Evolutionary conservation across 2,329 filamentous ascomycete species (phyloP).

Genomic region (Arthroderma sp.): DNA sequence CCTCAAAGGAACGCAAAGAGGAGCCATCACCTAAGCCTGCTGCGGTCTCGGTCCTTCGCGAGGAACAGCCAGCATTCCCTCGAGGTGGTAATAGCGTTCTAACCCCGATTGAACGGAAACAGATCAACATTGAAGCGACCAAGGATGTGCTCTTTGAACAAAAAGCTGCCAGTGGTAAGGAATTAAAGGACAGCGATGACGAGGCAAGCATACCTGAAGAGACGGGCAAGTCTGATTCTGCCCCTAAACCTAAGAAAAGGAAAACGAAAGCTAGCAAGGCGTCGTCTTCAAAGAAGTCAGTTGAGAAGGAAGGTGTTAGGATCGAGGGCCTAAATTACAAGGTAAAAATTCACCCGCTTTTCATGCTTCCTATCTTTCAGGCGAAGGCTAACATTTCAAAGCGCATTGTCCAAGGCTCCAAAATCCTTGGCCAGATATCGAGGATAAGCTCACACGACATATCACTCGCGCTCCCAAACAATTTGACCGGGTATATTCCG

Average conservation of each 20-base stretch:
- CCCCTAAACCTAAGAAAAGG: conserved; percentile 34
- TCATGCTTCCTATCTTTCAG: neutral
- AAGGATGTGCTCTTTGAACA: conserved; percentile 86
- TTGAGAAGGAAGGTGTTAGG: conserved; percentile 45
- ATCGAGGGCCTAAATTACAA: conserved; percentile 85
- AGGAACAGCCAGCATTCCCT: conserved; percentile 84
- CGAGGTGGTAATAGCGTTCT: conserved; percentile 82
- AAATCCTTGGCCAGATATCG: conserved; percentile 76
- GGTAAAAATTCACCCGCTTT: conserved; percentile 36
- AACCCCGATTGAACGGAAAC: conserved; percentile 88
- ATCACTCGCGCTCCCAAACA: conserved; percentile 77
- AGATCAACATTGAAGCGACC: conserved; percentile 87
- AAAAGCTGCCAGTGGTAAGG: conserved; percentile 42
- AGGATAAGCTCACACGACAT: conserved; percentile 70
- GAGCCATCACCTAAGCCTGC: conserved; percentile 10
- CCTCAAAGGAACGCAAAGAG: conserved; percentile 11
- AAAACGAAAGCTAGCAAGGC: conserved; percentile 22
- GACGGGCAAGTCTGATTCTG: conserved; percentile 27
- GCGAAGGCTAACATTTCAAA: conserved; percentile 31
- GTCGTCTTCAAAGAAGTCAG: conserved; percentile 37
- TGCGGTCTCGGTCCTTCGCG: conserved; percentile 38
- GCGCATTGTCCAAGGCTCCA: conserved; percentile 71
- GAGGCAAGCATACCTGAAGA: conserved; percentile 16
- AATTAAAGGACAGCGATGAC: conserved; percentile 25
- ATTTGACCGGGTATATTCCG: conserved; percentile 76